phyloP scores from a whole-genome alignment of 208 protist genomes.

The Kentomonas sorsogonicus region DNA sequence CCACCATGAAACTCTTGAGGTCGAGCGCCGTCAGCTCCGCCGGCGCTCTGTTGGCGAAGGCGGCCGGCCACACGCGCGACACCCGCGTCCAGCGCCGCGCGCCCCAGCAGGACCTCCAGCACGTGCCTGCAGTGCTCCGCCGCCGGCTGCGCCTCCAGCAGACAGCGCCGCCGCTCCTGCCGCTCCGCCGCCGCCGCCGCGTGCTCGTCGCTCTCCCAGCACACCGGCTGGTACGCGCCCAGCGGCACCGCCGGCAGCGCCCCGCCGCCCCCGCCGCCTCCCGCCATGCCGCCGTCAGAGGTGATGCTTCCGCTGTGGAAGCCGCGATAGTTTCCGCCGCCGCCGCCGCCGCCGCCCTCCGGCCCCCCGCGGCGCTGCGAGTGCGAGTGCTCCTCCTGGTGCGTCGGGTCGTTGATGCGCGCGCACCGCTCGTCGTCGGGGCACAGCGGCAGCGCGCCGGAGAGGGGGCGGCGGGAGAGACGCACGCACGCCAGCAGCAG shows the following conservation, averaged over 20 bases:
- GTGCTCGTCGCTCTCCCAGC: conserved; percentile 70
- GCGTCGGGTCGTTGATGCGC: conserved; percentile 71
- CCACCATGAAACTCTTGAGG: conserved; percentile 67
- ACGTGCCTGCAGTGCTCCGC: conserved; percentile 79
- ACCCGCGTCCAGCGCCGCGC: conserved; percentile 32
- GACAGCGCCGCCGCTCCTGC: conserved; percentile 42
- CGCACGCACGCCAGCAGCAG: conserved; percentile 56
- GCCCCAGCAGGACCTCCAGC: conserved; percentile 75
- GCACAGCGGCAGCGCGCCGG: conserved; percentile 42
- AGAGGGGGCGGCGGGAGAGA: conserved; percentile 44
- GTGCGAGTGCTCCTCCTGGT: conserved; percentile 67
- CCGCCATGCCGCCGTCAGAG: background rate
- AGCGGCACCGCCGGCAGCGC: conserved; percentile 43
- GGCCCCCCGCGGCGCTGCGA: background rate
- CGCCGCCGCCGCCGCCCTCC: too few relatives aligned
- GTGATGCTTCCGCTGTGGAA: too few relatives aligned
- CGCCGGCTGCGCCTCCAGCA: conserved; percentile 56
- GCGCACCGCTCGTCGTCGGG: conserved; percentile 27
- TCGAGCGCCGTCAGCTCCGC: conserved; percentile 32
- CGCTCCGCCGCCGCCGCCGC: conserved; percentile 50
- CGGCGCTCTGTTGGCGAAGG: conserved; percentile 31
- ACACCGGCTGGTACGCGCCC: conserved; percentile 65
- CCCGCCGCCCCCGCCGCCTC: conserved; percentile 1
- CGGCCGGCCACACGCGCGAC: conserved; percentile 40
- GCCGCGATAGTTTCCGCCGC: too few relatives aligned